A percentile compares a stretch with the other conserved stretches of the same genome.
phyloP scores from a whole-genome alignment of 129 eudicot genomes.

The Glebionis coronaria region DNA sequence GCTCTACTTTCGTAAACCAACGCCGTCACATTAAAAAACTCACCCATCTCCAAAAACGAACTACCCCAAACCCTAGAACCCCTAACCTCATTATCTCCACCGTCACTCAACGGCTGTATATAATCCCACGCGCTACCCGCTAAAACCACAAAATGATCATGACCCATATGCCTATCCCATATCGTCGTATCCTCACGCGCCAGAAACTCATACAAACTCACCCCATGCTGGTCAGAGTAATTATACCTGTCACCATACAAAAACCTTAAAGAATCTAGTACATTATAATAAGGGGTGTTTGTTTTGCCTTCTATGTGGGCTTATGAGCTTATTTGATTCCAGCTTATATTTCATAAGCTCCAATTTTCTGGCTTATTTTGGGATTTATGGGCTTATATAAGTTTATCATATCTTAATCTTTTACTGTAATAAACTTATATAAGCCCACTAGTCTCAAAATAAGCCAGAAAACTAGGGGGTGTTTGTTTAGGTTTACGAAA shows the following conservation, averaged over 20 bases:
- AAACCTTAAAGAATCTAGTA: constrained; percentile 54
- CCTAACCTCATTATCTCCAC: neutral
- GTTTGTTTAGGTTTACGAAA: too few relatives aligned
- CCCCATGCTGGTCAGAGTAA: constrained; percentile 58
- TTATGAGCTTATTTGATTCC: too few relatives aligned
- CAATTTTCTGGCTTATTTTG: too few relatives aligned
- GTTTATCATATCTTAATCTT: too few relatives aligned
- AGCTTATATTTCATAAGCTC: too few relatives aligned
- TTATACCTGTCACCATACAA: constrained; percentile 61
- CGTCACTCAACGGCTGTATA: constrained; percentile 48
- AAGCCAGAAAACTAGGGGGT: too few relatives aligned
- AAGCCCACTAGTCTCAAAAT: too few relatives aligned
- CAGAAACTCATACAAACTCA: constrained; percentile 36
- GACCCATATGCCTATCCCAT: constrained; percentile 54
- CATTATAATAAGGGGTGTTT: constrained; percentile 81
- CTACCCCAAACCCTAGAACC: constrained; percentile 62
- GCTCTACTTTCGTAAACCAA: constrained; percentile 67
- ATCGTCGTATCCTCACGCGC: constrained; percentile 38
- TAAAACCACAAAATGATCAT: constrained; percentile 75
- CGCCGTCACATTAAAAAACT: constrained; percentile 59
- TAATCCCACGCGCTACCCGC: constrained; percentile 83
- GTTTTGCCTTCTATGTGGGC: too few relatives aligned
- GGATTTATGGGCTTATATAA: too few relatives aligned
- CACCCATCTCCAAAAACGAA: constrained; percentile 66
- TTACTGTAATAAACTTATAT: too few relatives aligned